These are phyloP conservation scores for Podaxis pistillaris DNA, from an alignment of 768 basidiomycete species.

Conservation along the genomic window DNA sequence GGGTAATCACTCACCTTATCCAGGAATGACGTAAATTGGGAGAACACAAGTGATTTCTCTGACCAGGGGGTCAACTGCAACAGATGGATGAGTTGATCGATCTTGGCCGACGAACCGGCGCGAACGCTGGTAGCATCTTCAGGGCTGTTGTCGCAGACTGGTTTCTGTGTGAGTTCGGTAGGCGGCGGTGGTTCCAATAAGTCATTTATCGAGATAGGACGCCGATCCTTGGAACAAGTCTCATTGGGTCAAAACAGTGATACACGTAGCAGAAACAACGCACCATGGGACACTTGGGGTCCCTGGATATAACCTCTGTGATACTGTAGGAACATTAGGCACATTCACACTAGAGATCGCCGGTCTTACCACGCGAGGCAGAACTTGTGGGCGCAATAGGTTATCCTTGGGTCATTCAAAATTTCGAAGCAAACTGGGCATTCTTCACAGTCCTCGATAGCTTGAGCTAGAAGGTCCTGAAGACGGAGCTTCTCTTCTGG, in stretches of 20 bases:
- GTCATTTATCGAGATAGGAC: slow-evolving; percentile 49
- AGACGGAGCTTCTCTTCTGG: slow-evolving; percentile 54
- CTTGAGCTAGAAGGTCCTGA: slow-evolving; percentile 57
- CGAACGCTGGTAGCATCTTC: slow-evolving; percentile 39
- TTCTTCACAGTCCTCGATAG: slow-evolving; percentile 80
- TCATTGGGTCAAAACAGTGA: not conserved
- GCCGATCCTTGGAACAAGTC: slow-evolving; percentile 59
- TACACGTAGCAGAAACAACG: slow-evolving; percentile 6
- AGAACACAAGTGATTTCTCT: slow-evolving; percentile 87
- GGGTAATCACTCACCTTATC: slow-evolving; percentile 54
- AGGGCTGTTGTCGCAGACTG: slow-evolving; percentile 38
- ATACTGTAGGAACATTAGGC: slow-evolving; percentile 42
- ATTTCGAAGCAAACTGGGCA: slow-evolving; percentile 74
- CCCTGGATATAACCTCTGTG: slow-evolving; percentile 63
- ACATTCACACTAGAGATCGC: not conserved
- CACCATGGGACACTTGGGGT: slow-evolving; percentile 84
- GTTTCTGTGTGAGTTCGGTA: slow-evolving; percentile 66
- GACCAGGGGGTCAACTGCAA: slow-evolving; percentile 62
- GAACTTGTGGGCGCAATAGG: slow-evolving; percentile 69
- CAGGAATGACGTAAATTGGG: slow-evolving; percentile 84
- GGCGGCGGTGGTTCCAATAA: slow-evolving; percentile 64
- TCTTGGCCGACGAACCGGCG: slow-evolving; percentile 75
- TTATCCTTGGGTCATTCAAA: slow-evolving; percentile 67
- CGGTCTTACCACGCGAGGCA: slow-evolving; percentile 62
- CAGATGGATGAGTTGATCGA: slow-evolving; percentile 76